Conservation (phyloP, 805 yeast genomes). For the Nakazawaea populi region DNA sequence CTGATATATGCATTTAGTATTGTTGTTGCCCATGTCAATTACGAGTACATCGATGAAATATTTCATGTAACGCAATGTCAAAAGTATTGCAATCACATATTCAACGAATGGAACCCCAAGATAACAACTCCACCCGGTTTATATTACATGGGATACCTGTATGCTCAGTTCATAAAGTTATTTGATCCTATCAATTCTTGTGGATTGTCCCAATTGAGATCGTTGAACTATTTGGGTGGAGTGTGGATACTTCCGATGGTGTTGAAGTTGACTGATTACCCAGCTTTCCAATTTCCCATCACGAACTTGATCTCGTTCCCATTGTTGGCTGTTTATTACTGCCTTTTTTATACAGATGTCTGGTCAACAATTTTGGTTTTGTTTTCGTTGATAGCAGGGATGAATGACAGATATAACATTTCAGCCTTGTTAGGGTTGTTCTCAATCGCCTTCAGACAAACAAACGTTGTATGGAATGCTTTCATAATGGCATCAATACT, state of each 20-base stretch:
- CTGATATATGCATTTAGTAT: not conserved
- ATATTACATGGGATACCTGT: slow-evolving; percentile 43
- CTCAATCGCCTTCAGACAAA: slow-evolving; percentile 80
- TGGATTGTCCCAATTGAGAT: slow-evolving; percentile 37
- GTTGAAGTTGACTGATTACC: not conserved
- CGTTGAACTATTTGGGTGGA: slow-evolving; percentile 66
- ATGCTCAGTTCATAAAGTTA: slow-evolving; percentile 33
- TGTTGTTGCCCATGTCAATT: slow-evolving; percentile 13
- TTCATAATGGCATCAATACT: slow-evolving; percentile 51
- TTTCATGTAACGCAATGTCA: slow-evolving; percentile 83
- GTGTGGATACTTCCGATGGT: slow-evolving; percentile 43
- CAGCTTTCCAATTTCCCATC: slow-evolving; percentile 16
- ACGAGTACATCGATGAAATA: slow-evolving; percentile 62
- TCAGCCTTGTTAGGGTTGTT: slow-evolving; percentile 53
- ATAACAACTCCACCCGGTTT: slow-evolving; percentile 97
- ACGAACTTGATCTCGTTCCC: slow-evolving; percentile 46
- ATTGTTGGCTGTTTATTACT: slow-evolving; percentile 63
- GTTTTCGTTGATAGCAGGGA: slow-evolving; percentile 43
- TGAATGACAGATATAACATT: slow-evolving; percentile 24
- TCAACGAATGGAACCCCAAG: slow-evolving; percentile 73
- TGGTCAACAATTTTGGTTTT: slow-evolving; percentile 79
- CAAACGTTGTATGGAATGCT: slow-evolving; percentile 83
- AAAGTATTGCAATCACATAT: slow-evolving; percentile 56
- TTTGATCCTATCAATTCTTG: slow-evolving; percentile 22
- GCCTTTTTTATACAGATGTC: slow-evolving; percentile 85